Evolutionary conservation across 2,329 filamentous ascomycete species (phyloP).

Genomic region (Cadophora malorum): DNA sequence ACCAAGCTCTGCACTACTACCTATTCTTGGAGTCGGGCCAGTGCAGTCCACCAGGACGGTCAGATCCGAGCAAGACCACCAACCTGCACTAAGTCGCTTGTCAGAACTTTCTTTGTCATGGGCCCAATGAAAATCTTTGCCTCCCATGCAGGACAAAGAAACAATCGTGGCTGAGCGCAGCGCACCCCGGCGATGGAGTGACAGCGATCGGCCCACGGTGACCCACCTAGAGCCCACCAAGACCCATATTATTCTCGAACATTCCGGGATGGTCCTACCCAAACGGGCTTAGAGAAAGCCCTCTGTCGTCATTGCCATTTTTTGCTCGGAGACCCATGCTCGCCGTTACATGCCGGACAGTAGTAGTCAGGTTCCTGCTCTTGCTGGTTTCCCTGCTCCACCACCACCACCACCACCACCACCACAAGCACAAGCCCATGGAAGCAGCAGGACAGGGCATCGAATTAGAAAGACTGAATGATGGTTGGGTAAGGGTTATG

Average conservation of each 20-base stretch:
- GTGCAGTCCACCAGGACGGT: conserved; percentile 2
- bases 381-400: not conserved
- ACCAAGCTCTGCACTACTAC: not conserved
- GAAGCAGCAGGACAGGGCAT: not conserved
- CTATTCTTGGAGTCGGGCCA: conserved; percentile 10
- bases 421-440: not conserved
- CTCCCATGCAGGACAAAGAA: conserved; percentile 1
- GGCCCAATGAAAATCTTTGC: conserved; percentile 16
- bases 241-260: not conserved
- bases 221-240: not conserved
- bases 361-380: not conserved
- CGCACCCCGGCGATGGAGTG: not conserved
- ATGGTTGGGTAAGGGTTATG: not conserved
- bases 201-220: conserved; percentile 11
- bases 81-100: not conserved
- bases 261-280: not conserved
- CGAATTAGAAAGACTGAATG: not conserved
- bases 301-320: conserved; percentile 9
- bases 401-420: not conserved
- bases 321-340: not conserved
- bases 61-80: not conserved
- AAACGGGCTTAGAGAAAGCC: not conserved
- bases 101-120: conserved; percentile 14
- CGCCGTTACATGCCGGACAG: not conserved
- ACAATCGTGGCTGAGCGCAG: conserved; percentile 8